Conservation (phyloP, 192 early-diverging fungal species). For the Podila verticillata region DNA sequence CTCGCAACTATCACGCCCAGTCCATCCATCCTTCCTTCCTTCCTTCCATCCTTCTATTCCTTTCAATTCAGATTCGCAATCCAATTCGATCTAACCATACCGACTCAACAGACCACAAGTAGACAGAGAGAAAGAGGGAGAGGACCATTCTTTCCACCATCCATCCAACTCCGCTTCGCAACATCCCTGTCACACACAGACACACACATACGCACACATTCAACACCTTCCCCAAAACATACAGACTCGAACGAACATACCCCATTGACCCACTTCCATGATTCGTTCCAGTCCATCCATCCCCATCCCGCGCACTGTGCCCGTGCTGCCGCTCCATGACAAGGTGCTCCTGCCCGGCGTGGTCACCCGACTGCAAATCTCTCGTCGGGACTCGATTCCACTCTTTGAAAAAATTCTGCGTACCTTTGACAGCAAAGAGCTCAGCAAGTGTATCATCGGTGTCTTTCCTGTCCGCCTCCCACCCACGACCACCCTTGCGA, state of each 20-base stretch:
- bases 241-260: not conserved
- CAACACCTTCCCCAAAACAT: not conserved
- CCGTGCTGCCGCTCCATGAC: constrained; percentile 60
- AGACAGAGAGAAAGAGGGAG: too few relatives aligned
- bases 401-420: constrained; percentile 60
- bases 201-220: not conserved
- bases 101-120: not conserved
- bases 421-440: constrained; percentile 50
- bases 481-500: not conserved
- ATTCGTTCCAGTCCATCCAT: constrained; percentile 34
- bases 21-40: not conserved
- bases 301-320: constrained; percentile 55
- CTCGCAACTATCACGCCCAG: too few relatives aligned
- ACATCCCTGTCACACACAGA: not conserved
- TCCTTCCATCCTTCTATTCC: not conserved
- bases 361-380: constrained; percentile 67
- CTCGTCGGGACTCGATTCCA: constrained; percentile 60
- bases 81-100: not conserved
- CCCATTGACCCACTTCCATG: not conserved
- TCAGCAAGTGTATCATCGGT: constrained; percentile 53
- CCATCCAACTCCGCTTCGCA: not conserved
- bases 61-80: not conserved
- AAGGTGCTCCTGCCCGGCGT: constrained; percentile 73
- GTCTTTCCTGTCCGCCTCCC: constrained; percentile 39
- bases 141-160: not conserved